Percentiles rank a stretch among this genome's conserved stretches.
These are phyloP conservation scores for Vigna reflexopilosa DNA, from an alignment of 306 rosid genomes.

Conservation along the genomic window DNA sequence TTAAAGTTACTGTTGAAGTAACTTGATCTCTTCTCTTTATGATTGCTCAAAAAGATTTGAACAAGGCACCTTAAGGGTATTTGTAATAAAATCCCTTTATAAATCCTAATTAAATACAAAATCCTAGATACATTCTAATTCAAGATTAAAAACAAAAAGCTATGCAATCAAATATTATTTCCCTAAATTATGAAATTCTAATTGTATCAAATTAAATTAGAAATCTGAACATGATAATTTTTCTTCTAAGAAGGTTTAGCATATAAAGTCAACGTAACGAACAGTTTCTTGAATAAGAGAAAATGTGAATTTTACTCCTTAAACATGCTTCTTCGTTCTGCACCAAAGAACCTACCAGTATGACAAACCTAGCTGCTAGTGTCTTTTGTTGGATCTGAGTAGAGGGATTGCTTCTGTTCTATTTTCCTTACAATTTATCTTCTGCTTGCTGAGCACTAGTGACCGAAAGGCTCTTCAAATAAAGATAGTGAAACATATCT, in stretches of 20 bases:
- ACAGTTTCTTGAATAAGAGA: neutral
- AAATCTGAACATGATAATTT: neutral
- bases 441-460: conserved; percentile 6
- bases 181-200: neutral
- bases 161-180: neutral
- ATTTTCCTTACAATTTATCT: neutral
- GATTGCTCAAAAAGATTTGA: neutral
- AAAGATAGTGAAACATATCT: conserved; percentile 9
- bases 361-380: neutral
- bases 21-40: neutral
- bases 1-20: too few relatives aligned
- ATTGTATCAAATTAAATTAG: neutral
- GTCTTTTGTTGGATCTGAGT: neutral
- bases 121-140: neutral
- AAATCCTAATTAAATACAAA: neutral
- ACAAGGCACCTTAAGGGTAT: conserved; percentile 3
- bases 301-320: neutral
- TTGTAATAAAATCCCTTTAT: neutral
- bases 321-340: neutral
- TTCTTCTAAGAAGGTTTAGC: neutral
- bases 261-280: neutral
- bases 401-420: conserved; percentile 4
- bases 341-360: neutral
- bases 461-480: conserved; percentile 4
- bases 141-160: neutral